Conservation (phyloP, 441 rosid genomes). For the Populus tomentosa region DNA sequence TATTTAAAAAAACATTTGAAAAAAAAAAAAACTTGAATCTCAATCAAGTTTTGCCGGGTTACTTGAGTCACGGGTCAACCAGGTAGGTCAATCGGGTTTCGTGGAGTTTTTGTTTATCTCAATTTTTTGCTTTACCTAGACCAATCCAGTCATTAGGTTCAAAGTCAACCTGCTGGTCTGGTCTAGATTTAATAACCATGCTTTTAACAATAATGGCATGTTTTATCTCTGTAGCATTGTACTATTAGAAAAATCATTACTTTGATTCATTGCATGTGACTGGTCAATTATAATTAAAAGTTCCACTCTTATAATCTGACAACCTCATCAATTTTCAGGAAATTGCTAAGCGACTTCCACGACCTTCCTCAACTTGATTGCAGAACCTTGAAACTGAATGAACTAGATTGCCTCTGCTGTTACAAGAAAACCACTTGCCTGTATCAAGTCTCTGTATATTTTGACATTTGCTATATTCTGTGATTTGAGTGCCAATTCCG, state of each 20-base stretch:
- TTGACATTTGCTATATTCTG: not conserved
- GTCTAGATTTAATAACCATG: no score
- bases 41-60: no score
- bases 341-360: conserved; percentile 87
- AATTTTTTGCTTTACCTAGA: no score
- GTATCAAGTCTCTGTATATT: conserved; percentile 24
- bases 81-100: no score
- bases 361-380: conserved; percentile 57
- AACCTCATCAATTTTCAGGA: conserved; percentile 44
- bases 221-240: not conserved
- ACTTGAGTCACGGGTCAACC: no score
- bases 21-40: no score
- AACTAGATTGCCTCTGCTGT: conserved; percentile 12
- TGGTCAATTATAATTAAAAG: not conserved
- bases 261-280: not conserved
- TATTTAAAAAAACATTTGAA: no score
- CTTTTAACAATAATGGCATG: not conserved
- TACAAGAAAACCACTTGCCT: conserved; percentile 3
- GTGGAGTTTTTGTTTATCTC: no score
- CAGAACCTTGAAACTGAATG: conserved; percentile 9
- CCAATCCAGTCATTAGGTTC: no score
- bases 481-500: not conserved
- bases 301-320: conserved; percentile 7
- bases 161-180: no score
- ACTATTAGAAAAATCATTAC: not conserved